Evolutionary conservation across 192 early-diverging fungal species (phyloP).

Genomic region (Backusella westeae): DNA sequence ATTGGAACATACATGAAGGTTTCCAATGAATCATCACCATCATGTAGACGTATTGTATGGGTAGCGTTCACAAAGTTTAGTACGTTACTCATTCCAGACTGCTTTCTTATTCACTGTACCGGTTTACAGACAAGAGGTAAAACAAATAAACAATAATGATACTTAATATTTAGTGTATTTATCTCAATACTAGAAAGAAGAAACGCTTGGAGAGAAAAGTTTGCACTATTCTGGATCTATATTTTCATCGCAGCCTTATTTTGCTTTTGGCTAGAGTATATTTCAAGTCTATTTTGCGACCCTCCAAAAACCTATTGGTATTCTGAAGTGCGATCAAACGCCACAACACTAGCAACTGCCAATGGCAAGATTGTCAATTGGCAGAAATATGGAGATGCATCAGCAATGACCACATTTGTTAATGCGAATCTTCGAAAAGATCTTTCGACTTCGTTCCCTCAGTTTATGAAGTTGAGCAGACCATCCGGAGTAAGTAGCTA

Average conservation of each 20-base stretch:
- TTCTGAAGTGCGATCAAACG: neutral
- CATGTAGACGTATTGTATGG: conserved; percentile 16
- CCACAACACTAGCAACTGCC: conserved; percentile 12
- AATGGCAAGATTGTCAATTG: conserved; percentile 34
- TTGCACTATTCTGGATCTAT: conserved; percentile 23
- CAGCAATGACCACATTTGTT: conserved; percentile 22
- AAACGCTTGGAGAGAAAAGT: conserved; percentile 36
- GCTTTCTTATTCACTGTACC: neutral
- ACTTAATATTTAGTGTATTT: neutral
- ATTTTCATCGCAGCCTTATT: conserved; percentile 18
- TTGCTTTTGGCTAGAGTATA: conserved; percentile 35
- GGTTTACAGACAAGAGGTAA: conserved; percentile 1
- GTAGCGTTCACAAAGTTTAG: conserved; percentile 12
- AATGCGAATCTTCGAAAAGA: conserved; percentile 28
- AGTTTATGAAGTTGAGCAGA: conserved; percentile 28
- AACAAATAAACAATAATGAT: neutral
- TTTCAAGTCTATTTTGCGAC: conserved; percentile 35
- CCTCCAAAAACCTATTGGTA: conserved; percentile 23
- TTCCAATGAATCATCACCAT: conserved; percentile 6
- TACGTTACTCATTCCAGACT: conserved; percentile 15
- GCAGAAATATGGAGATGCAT: neutral
- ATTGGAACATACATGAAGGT: conserved; percentile 10
- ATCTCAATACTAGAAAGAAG: conserved; percentile 17
- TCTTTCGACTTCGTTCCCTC: conserved; percentile 36
- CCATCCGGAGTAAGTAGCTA: neutral